Conservation (phyloP, 148 eudicot species). For the Polygonum aviculare region DNA sequence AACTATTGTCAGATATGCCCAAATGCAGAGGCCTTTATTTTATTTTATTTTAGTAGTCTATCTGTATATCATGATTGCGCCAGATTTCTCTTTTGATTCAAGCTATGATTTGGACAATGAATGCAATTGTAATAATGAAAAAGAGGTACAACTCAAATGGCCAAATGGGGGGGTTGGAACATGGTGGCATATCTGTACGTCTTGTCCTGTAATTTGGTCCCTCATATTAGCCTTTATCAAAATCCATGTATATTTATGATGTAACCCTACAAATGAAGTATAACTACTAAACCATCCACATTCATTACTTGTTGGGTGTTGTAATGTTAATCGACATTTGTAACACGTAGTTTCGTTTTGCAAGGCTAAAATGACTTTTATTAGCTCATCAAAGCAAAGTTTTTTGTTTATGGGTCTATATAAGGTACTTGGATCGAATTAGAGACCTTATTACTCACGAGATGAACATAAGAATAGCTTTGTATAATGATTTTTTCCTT, state of each 20-base stretch:
- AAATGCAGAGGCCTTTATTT: not conserved
- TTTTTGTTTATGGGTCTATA: too few species aligned
- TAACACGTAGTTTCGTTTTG: not conserved
- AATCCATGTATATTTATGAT: not conserved
- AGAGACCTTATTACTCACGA: too few species aligned
- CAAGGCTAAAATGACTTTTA: not conserved
- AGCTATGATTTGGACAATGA: not conserved
- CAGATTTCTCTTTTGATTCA: not conserved
- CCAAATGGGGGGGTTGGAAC: not conserved
- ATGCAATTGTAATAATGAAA: conserved; percentile 5
- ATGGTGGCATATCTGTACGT: not conserved
- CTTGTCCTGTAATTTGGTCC: conserved; percentile 4
- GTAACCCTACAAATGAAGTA: not conserved
- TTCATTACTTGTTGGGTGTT: not conserved
- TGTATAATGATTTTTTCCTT: not conserved
- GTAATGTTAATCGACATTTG: not conserved
- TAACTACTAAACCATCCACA: not conserved
- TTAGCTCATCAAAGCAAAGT: not conserved
- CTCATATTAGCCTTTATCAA: not conserved
- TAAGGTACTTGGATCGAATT: too few species aligned
- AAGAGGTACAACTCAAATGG: conserved; percentile 5
- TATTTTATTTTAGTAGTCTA: not conserved
- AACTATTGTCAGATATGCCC: not conserved
- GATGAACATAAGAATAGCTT: not conserved
- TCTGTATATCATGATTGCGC: not conserved